Conservation (phyloP, 179 eudicot species). For the Corrigiola litoralis region DNA sequence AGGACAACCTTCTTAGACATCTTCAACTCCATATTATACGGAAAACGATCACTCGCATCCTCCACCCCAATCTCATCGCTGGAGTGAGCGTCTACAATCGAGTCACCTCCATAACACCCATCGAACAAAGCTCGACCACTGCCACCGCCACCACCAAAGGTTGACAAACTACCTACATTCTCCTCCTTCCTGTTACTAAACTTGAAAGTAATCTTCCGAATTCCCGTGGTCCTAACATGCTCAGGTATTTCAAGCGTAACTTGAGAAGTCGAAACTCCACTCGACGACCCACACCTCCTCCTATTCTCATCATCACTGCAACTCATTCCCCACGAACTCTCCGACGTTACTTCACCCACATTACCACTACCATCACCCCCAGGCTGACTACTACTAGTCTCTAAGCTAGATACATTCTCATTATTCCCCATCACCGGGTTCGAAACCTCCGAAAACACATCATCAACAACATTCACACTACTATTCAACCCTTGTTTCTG, state of each 20-base stretch:
- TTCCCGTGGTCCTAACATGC: slow-evolving; percentile 60
- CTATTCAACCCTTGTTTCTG: slow-evolving; percentile 36
- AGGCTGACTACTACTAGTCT: slow-evolving; percentile 40
- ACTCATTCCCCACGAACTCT: slow-evolving; percentile 47
- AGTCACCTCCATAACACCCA: slow-evolving; percentile 26
- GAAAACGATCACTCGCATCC: slow-evolving; percentile 19
- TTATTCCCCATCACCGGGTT: slow-evolving; percentile 44
- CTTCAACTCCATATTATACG: slow-evolving; percentile 53
- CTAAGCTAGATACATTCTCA: slow-evolving; percentile 46
- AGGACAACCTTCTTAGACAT: slow-evolving; percentile 63
- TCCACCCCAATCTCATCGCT: slow-evolving; percentile 29
- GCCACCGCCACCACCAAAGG: slow-evolving; percentile 7
- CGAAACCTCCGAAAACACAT: slow-evolving; percentile 59
- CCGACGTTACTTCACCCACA: slow-evolving; percentile 52
- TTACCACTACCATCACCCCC: slow-evolving; percentile 30
- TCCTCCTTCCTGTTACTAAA: slow-evolving; percentile 74
- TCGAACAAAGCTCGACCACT: slow-evolving; percentile 14
- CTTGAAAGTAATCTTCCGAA: slow-evolving; percentile 84
- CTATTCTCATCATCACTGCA: slow-evolving; percentile 42
- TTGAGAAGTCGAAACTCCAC: slow-evolving; percentile 38
- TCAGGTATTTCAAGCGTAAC: slow-evolving; percentile 76
- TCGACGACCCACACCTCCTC: slow-evolving; percentile 22
- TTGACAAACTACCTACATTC: slow-evolving; percentile 23
- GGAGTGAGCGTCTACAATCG: slow-evolving; percentile 21
- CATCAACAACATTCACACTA: slow-evolving; percentile 46